Evolutionary conservation across 2,329 filamentous ascomycete genomes (phyloP).

Genomic region (Thielaviopsis punctulata): DNA sequence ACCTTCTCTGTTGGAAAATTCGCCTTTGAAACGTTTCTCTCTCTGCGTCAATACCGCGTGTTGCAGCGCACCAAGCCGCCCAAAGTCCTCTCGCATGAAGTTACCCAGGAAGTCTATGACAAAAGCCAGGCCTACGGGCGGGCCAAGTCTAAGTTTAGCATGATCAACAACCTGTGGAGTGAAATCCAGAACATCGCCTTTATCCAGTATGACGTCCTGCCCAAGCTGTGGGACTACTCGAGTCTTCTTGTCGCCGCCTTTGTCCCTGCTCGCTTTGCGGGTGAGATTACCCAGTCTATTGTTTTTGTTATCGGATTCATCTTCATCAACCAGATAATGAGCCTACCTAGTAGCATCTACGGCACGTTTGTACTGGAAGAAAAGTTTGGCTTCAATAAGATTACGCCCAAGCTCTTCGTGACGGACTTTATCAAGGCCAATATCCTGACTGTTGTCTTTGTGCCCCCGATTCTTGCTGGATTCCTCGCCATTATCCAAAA

Average conservation of each 20-base stretch:
- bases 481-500: constrained; percentile 89
- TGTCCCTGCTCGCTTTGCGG: constrained; percentile 61
- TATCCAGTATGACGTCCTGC: constrained; percentile 80
- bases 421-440: constrained; percentile 86
- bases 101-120: constrained; percentile 79
- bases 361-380: constrained; percentile 92
- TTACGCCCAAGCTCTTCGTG: constrained; percentile 75
- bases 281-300: constrained; percentile 87
- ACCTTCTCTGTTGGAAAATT: constrained; percentile 89
- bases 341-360: constrained; percentile 72
- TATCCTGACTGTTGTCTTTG: constrained; percentile 60
- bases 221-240: constrained; percentile 73
- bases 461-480: constrained; percentile 74
- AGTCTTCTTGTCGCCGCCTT: constrained; percentile 58
- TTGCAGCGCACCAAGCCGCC: constrained; percentile 66
- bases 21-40: constrained; percentile 75
- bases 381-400: constrained; percentile 97
- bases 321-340: constrained; percentile 61
- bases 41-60: constrained; percentile 75
- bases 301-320: constrained; percentile 82
- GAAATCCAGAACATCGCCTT: constrained; percentile 80
- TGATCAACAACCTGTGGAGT: constrained; percentile 64
- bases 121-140: constrained; percentile 82
- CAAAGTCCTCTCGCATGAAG: constrained; percentile 73
- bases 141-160: constrained; percentile 80